A percentile compares a stretch with the other conserved stretches of the same genome.
phyloP scores from a whole-genome alignment of 2,329 filamentous ascomycete species.

The Paecilomyces formosus region DNA sequence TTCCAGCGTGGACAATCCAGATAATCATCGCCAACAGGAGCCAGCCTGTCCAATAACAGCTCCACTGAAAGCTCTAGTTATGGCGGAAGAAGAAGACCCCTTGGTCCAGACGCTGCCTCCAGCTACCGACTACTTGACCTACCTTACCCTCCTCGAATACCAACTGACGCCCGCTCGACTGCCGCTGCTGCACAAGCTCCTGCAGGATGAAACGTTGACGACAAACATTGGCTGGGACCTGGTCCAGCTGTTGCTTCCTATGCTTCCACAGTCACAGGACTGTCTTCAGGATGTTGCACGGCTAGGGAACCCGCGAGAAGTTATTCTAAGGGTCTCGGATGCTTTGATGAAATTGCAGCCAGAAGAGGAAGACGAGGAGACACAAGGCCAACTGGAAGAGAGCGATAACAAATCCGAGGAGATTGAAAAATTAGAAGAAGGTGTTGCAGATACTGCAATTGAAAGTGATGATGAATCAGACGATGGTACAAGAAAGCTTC shows the following conservation, averaged over 20 bases:
- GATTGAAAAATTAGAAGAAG: slow-evolving; percentile 4
- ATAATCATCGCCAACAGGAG: neutral
- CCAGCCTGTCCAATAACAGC: neutral
- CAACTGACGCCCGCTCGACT: slow-evolving; percentile 53
- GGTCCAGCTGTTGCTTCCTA: slow-evolving; percentile 53
- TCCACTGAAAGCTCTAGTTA: slow-evolving; percentile 2
- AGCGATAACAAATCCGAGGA: slow-evolving; percentile 7
- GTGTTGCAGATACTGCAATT: slow-evolving; percentile 11
- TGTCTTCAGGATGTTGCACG: slow-evolving; percentile 56
- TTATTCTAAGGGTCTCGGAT: slow-evolving; percentile 57
- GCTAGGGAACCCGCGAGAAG: slow-evolving; percentile 57
- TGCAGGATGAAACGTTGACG: slow-evolving; percentile 55
- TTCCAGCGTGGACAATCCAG: neutral
- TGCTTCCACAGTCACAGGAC: slow-evolving; percentile 50
- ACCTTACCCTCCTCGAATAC: slow-evolving; percentile 58
- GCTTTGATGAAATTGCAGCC: slow-evolving; percentile 51
- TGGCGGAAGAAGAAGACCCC: slow-evolving; percentile 36
- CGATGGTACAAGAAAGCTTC: slow-evolving; percentile 7
- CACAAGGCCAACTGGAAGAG: slow-evolving; percentile 25
- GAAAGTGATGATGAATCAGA: slow-evolving; percentile 12
- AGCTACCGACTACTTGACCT: slow-evolving; percentile 58
- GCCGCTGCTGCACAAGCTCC: slow-evolving; percentile 49
- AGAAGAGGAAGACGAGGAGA: slow-evolving; percentile 24
- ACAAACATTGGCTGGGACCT: slow-evolving; percentile 61
- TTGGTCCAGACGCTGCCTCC: slow-evolving; percentile 54